A percentile compares a stretch with the other conserved stretches of the same genome.
Conservation (phyloP, 1,139 yeast species). For the Lodderomyces orthopsilosis region DNA sequence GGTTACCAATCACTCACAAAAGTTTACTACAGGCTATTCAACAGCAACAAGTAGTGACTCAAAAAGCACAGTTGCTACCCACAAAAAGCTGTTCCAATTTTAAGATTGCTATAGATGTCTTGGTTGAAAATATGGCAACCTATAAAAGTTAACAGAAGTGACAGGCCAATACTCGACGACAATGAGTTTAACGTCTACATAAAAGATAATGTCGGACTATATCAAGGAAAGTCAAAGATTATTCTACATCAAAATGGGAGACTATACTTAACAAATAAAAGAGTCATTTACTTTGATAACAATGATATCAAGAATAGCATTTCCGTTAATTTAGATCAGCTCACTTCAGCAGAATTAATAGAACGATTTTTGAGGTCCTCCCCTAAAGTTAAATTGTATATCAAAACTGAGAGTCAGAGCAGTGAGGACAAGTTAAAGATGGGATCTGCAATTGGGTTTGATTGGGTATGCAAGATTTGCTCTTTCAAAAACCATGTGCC, state of each 20-base stretch:
- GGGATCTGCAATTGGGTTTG: constrained; percentile 18
- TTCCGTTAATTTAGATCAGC: constrained; percentile 46
- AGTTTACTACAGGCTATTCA: background rate
- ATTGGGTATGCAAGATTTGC: constrained; percentile 88
- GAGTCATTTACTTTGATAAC: constrained; percentile 74
- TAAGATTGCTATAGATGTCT: constrained; percentile 8
- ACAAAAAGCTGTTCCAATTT: background rate
- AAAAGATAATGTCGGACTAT: constrained; percentile 60
- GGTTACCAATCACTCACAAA: no score
- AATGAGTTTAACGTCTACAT: constrained; percentile 45
- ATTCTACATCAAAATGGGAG: constrained; percentile 69
- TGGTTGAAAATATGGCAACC: constrained; percentile 34
- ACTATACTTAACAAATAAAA: constrained; percentile 66
- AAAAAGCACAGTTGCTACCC: background rate
- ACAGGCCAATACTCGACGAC: constrained; percentile 43
- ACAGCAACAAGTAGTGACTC: background rate
- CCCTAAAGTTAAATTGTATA: constrained; percentile 59
- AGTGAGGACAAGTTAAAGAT: background rate
- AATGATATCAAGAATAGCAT: constrained; percentile 43
- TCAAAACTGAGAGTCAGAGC: constrained; percentile 11
- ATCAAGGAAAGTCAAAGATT: constrained; percentile 69
- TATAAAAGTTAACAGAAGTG: constrained; percentile 41
- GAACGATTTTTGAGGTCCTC: constrained; percentile 75
- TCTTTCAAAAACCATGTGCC: constrained; percentile 58
- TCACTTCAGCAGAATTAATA: constrained; percentile 45